These are phyloP conservation scores for Ustilago loliicola DNA, from an alignment of 1,284 basidiomycete genomes.

Conservation along the genomic window DNA sequence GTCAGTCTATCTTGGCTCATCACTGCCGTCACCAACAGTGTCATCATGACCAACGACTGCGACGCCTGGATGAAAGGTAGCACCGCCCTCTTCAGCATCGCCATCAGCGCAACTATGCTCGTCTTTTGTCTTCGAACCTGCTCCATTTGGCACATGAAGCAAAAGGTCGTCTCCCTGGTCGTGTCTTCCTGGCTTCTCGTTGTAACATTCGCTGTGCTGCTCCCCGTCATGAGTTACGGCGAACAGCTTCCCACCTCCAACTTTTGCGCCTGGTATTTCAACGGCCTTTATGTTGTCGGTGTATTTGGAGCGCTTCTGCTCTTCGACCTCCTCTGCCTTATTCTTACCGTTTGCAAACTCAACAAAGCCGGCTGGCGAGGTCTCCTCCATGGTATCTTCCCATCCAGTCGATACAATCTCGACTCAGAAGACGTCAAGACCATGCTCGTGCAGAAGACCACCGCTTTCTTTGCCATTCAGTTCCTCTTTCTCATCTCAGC, in stretches of 20 bases:
- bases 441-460: slow-evolving; percentile 63
- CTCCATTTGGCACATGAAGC: slow-evolving; percentile 59
- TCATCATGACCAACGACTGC: slow-evolving; percentile 50
- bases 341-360: slow-evolving; percentile 58
- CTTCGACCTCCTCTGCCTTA: slow-evolving; percentile 56
- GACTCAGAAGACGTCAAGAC: slow-evolving; percentile 58
- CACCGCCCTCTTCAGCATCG: slow-evolving; percentile 52
- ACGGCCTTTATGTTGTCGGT: slow-evolving; percentile 47
- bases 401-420: slow-evolving; percentile 33
- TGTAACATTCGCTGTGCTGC: slow-evolving; percentile 44
- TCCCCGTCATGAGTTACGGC: slow-evolving; percentile 46
- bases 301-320: slow-evolving; percentile 47
- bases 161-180: slow-evolving; percentile 46
- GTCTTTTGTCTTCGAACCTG: slow-evolving; percentile 61
- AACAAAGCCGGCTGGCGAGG: slow-evolving; percentile 59
- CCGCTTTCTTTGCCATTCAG: slow-evolving; percentile 57
- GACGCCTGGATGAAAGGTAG: slow-evolving; percentile 44
- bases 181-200: slow-evolving; percentile 53
- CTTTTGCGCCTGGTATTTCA: slow-evolving; percentile 56
- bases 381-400: slow-evolving; percentile 44
- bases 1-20: slow-evolving; percentile 56
- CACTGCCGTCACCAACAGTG: slow-evolving; percentile 51
- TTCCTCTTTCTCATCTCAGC: slow-evolving; percentile 56
- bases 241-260: slow-evolving; percentile 42
- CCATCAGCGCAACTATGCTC: slow-evolving; percentile 57